Percentiles rank a stretch among this genome's conserved stretches.
phyloP scores from a whole-genome alignment of 2,329 filamentous ascomycete genomes.

The Ilyonectria mors-panacis region DNA sequence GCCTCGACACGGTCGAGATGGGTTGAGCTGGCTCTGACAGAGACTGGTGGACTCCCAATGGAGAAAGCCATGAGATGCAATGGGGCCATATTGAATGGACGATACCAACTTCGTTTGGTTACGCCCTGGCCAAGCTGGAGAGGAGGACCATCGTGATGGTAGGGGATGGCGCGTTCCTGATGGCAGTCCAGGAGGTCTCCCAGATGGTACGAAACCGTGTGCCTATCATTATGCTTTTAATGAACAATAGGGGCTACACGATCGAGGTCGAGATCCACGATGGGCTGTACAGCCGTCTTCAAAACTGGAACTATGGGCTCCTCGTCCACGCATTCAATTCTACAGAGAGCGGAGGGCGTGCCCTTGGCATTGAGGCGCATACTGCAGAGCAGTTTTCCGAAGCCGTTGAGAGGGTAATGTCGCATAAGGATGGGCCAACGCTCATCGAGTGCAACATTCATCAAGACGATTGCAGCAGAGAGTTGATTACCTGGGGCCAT shows the following conservation, averaged over 20 bases:
- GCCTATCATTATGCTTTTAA: constrained; percentile 32
- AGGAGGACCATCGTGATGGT: constrained; percentile 26
- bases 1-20: too few species aligned
- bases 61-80: too few species aligned
- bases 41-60: too few species aligned
- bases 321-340: constrained; percentile 46
- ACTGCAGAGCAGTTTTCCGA: constrained; percentile 12
- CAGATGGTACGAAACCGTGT: constrained; percentile 32
- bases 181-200: constrained; percentile 33
- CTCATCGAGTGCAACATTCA: constrained; percentile 27
- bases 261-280: constrained; percentile 58
- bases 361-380: constrained; percentile 21
- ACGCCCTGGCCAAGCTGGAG: constrained; percentile 35
- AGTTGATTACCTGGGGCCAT: constrained; percentile 33
- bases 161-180: constrained; percentile 34
- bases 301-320: constrained; percentile 51
- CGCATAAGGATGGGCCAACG: constrained; percentile 22
- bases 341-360: constrained; percentile 14
- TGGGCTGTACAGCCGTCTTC: constrained; percentile 51
- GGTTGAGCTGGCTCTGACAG: too few species aligned
- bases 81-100: constrained; percentile 34
- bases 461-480: constrained; percentile 29
- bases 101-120: constrained; percentile 30
- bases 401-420: constrained; percentile 15
- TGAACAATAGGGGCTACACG: constrained; percentile 55